Percentiles rank a stretch among this genome's conserved stretches.
Conservation (phyloP, 257 asterid species). For the Ligustrum vulgare region DNA sequence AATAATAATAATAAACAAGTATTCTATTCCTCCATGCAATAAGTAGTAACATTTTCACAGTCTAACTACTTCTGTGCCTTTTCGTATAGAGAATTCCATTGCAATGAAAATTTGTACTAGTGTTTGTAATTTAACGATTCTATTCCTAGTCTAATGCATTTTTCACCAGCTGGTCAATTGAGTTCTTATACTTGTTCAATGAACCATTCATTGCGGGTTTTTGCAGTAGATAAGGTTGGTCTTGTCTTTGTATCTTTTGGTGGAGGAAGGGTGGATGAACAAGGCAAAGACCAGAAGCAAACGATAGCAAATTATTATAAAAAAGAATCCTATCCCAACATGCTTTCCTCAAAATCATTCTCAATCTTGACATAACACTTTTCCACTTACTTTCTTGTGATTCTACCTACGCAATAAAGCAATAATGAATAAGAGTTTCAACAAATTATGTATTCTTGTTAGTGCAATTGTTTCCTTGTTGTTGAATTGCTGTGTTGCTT, state of each 20-base stretch:
- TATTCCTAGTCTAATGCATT: background rate
- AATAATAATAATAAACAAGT: background rate
- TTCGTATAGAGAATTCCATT: too few relatives aligned
- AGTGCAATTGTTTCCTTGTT: background rate
- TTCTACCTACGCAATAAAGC: background rate
- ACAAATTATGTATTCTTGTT: too few relatives aligned
- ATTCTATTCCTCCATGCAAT: background rate
- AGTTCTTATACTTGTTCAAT: background rate
- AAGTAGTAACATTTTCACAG: background rate
- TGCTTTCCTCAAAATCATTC: background rate
- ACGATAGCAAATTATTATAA: background rate
- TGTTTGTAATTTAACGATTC: too few relatives aligned
- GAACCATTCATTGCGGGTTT: too few relatives aligned
- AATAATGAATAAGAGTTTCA: background rate
- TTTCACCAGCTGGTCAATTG: background rate
- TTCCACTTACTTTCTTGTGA: background rate
- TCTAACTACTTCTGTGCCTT: background rate
- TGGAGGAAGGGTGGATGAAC: background rate
- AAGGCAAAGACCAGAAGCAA: background rate
- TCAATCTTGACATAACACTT: background rate
- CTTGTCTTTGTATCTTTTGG: background rate
- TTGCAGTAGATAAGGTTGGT: too few relatives aligned
- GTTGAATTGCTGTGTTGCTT: background rate
- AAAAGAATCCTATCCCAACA: background rate
- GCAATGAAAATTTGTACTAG: background rate